Base-by-base conservation (phyloP, 495 filamentous ascomycete species). In the Tetracladium setigerum region DNA sequence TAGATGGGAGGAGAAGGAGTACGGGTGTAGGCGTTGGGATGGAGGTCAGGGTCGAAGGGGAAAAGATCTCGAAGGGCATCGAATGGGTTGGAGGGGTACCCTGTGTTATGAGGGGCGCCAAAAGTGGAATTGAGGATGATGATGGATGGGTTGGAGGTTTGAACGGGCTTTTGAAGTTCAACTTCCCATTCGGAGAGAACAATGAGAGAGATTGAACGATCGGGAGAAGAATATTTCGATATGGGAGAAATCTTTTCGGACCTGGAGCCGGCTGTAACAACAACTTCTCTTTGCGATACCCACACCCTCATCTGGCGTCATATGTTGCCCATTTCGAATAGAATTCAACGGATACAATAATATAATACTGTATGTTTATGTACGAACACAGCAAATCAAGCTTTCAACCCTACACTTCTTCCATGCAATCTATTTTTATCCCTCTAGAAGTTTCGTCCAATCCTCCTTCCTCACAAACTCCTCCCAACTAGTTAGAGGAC, bases 91-190 rank as follows among this genome's bases (percentile, higher is more conserved):
- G 83, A 10, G 84, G 84, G 0, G 82, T 88, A 30, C 83, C 83
- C 10, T 83, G 81, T 55, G 79, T 87, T 15, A 84, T 84, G 38
- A 64, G 79, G 19, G 67, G 66, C 0, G 55, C 67, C 1, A 60
- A 64, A 38, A 66, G 56, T 47, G 66, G 58, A 22, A 63, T 60
- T 34, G 77, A 83, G 58, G 83, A 84, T 55, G 81, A 83, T 53
- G 92, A 97, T 62, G 87, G 87, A 12, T 98, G 94, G 94, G 92
- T 98, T 13, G 92, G 91, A 1, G 92, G 94, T 6, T 64, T 98
- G 65, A 97, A 96, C 65, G 87, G 87, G 40, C 61, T 97, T 56
- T 68, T 98, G 57, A 98, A 98, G 68, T 98, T 97, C 57, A 98
- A 98, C 62, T 85, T 95, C 68, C 89, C 94, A 2, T 96, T 98